These are phyloP conservation scores for Talaromyces amestolkiae DNA, from an alignment of 2,329 filamentous ascomycete genomes.

Conservation along the genomic window DNA sequence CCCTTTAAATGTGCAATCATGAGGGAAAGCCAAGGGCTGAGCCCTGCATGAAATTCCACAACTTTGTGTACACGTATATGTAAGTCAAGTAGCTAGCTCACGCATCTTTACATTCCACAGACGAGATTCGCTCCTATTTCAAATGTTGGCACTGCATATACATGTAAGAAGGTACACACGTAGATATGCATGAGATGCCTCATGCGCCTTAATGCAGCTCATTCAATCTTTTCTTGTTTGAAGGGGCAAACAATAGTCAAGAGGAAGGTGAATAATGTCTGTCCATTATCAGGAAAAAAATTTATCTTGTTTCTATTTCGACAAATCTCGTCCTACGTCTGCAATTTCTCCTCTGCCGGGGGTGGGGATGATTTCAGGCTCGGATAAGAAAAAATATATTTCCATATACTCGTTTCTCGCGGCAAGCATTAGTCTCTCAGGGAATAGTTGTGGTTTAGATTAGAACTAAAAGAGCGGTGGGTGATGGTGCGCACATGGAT, in stretches of 20 bases:
- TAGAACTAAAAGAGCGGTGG: constrained; percentile 13
- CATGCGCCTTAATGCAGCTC: constrained; percentile 2
- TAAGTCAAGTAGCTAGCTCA: neutral
- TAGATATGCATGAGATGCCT: constrained; percentile 10
- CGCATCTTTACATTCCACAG: neutral
- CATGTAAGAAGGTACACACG: neutral
- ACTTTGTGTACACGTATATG: constrained; percentile 3
- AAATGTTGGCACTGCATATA: neutral
- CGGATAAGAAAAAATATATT: neutral
- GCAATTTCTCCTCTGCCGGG: neutral
- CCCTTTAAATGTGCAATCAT: too few species aligned
- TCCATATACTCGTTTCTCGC: neutral
- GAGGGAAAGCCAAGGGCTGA: neutral
- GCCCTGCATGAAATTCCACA: neutral
- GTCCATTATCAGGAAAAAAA: neutral
- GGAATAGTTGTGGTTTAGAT: neutral
- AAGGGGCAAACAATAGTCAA: neutral
- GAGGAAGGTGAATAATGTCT: neutral
- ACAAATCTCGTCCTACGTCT: neutral
- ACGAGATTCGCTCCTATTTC: neutral
- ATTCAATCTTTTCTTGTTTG: too few species aligned
- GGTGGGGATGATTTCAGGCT: neutral
- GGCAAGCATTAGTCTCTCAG: neutral
- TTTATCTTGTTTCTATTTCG: neutral
- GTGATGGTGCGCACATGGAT: neutral